phyloP scores from a whole-genome alignment of 352 stramenopile genomes.

The Pythium myriotylum region DNA sequence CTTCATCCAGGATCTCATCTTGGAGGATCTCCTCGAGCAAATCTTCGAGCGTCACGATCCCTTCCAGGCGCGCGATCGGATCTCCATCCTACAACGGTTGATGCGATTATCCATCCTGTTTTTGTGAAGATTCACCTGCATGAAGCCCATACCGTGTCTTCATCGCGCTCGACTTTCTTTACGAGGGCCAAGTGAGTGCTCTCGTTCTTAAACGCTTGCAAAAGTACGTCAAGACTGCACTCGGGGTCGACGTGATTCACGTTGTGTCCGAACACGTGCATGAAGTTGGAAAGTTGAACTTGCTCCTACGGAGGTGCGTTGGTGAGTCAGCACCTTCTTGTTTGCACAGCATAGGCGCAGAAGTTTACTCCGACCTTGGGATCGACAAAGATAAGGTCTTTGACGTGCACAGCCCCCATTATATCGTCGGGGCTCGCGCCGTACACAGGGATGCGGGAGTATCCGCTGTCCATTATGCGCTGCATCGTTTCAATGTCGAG shows the following conservation, averaged over 20 bases:
- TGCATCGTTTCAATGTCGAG: constrained; percentile 87
- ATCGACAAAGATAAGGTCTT: constrained; percentile 99
- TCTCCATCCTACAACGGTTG: constrained; percentile 49
- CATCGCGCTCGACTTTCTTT: constrained; percentile 86
- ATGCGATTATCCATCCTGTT: constrained; percentile 4
- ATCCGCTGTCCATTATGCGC: constrained; percentile 96
- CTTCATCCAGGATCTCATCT: constrained; percentile 97
- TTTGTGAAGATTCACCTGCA: background rate
- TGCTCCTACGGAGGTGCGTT: constrained; percentile 41
- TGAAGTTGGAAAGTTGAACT: constrained; percentile 63
- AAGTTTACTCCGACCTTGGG: constrained; percentile 86
- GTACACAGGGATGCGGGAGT: constrained; percentile 95
- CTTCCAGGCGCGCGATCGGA: constrained; percentile 92
- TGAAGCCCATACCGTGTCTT: constrained; percentile 13
- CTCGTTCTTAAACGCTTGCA: constrained; percentile 94
- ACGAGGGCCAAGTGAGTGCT: constrained; percentile 95
- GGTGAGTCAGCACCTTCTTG: too few relatives aligned
- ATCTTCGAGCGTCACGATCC: constrained; percentile 98
- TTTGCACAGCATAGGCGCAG: background rate
- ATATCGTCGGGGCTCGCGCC: constrained; percentile 88
- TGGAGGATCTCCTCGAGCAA: constrained; percentile 98
- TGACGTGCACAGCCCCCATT: constrained; percentile 97
- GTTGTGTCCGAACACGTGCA: constrained; percentile 65
- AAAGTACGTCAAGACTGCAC: constrained; percentile 91
- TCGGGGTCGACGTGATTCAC: constrained; percentile 87